Conservation (phyloP, 345 rosid species). For the Murraya paniculata region DNA sequence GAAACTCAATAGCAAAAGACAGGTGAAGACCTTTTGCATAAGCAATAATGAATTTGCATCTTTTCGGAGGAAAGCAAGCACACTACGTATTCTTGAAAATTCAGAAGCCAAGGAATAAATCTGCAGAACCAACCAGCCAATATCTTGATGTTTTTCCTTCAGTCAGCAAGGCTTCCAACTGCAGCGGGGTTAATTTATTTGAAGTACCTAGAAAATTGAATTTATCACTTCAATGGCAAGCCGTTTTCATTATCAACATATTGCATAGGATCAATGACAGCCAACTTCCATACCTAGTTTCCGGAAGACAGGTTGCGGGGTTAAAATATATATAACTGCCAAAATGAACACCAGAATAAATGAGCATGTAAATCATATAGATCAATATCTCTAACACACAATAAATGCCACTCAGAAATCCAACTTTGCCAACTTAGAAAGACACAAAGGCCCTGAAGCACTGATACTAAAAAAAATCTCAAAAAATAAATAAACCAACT, state of each 20-base stretch:
- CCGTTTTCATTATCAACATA: not conserved
- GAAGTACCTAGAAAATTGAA: conserved; percentile 47
- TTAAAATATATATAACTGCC: conserved; percentile 67
- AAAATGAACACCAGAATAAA: conserved; percentile 12
- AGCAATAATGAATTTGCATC: not conserved
- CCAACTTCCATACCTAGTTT: conserved; percentile 51
- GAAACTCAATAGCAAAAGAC: not conserved
- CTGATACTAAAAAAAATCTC: not conserved
- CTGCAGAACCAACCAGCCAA: conserved; percentile 75
- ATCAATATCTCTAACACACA: not conserved
- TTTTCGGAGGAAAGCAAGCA: not conserved
- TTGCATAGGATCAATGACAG: not conserved
- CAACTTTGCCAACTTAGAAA: not conserved
- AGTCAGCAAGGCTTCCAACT: conserved; percentile 71
- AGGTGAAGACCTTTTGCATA: not conserved
- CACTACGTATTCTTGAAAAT: not conserved
- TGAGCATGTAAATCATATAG: not conserved
- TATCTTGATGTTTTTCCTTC: conserved; percentile 74
- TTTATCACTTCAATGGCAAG: not conserved
- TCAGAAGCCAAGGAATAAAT: conserved; percentile 14
- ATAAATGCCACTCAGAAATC: not conserved
- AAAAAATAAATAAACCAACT: not conserved
- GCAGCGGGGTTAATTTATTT: conserved; percentile 75
- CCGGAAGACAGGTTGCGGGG: conserved; percentile 67
- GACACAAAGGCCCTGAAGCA: not conserved